Evolutionary conservation across 2,329 filamentous ascomycete species (phyloP), one percentile per base, ranked within the genome.

Genomic region (Diaporthe vaccinii): DNA sequence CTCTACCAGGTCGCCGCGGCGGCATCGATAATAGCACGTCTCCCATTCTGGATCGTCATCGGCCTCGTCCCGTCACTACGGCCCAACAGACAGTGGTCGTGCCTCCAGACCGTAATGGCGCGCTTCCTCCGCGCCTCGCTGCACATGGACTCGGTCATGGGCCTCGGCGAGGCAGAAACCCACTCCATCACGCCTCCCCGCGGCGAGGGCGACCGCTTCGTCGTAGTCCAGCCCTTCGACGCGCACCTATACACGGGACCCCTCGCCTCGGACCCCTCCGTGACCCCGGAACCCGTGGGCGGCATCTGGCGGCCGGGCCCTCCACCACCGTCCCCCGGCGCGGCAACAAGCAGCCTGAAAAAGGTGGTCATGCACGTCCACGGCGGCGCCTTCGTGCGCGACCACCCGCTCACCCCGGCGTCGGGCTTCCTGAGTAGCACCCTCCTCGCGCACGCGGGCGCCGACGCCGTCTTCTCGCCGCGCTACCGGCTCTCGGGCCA

Each of bases 401-500:
- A 85, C 59, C 84, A 86, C 75, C 86, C 85, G 12, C 78, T 86
- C 28, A 82, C 80, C 7, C 75, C 76, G 83, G 84, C 0, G 83
- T 81, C 75, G 1, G 68, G 67, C n/a, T 76, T 55, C 75, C 59
- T 75, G 1, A 57, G 58, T 61, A 1, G 1, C 9, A 41, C 12
- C 7, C 68, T 76, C 15, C 20, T 36, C 25, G 31, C 31, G 46
- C 79, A 86, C 74, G 82, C 82, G 1, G 80, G 80, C 17, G 82
- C 80, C 17, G 83, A 83, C 4, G 82, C 84, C 72, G 79, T 88
- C 58, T 84, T 89, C 73, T 78, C 78, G 22, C 85, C 86, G 1
- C 86, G 88, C 75, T 90, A 90, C 80, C 85, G 88, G 0, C 83
- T 90, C 8, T 83, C 82, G 0, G 83, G 86, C 53, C 84, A 85